Conservation (phyloP, 805 yeast genomes). For the Myxozyma melibiosi region DNA sequence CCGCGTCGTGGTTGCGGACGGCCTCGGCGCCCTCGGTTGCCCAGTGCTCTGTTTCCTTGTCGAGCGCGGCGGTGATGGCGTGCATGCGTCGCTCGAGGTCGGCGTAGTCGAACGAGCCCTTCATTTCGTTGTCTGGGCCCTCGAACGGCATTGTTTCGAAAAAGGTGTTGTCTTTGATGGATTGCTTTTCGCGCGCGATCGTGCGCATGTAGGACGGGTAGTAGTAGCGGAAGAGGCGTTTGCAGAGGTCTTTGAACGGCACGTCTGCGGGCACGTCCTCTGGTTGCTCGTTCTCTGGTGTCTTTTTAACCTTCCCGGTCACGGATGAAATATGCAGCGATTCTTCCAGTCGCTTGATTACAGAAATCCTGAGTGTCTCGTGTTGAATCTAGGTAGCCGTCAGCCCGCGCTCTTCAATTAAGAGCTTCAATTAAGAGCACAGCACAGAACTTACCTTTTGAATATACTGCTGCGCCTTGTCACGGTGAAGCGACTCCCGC, state of each 20-base stretch:
- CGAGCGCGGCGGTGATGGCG: constrained; percentile 7
- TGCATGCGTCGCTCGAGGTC: constrained; percentile 13
- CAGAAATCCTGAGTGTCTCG: constrained; percentile 18
- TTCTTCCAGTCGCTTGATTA: constrained; percentile 17
- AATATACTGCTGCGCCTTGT: constrained; percentile 3
- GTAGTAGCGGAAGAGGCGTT: constrained; percentile 13
- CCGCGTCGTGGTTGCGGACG: background rate
- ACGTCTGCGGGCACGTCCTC: background rate
- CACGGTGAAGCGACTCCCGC: background rate
- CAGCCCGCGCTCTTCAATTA: too few relatives aligned
- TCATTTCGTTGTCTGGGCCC: constrained; percentile 8
- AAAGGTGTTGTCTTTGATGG: background rate
- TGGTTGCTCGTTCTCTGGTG: background rate
- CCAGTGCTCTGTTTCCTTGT: constrained; percentile 18
- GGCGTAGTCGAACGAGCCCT: constrained; percentile 7
- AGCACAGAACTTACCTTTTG: constrained; percentile 14
- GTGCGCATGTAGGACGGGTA: constrained; percentile 10
- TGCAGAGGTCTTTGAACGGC: constrained; percentile 19
- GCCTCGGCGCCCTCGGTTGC: constrained; percentile 13
- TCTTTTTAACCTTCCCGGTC: background rate
- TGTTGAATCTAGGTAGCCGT: constrained; percentile 17
- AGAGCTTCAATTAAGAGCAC: too few relatives aligned
- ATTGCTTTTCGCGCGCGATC: background rate
- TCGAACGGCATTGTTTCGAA: constrained; percentile 21
- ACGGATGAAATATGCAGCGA: constrained; percentile 2